Evolutionary conservation across 2,329 filamentous ascomycete species (phyloP), one percentile per base, ranked within the genome.

Genomic region (Fusarium solani-melongenae): DNA sequence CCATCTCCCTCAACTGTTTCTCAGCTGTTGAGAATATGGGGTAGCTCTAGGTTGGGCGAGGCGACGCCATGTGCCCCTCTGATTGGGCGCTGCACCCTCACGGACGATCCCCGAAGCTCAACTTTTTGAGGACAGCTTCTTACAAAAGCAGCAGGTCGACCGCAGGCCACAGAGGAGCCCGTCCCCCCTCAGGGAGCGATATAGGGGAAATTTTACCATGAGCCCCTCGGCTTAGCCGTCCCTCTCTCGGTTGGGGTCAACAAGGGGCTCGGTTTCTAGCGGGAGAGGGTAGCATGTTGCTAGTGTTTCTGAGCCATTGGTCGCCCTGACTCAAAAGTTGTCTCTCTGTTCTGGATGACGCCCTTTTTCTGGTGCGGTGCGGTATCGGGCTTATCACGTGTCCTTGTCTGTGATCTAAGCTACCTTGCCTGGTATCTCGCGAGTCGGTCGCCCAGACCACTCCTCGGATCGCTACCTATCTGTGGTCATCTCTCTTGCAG

Each of bases 351-450:
- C 69, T 73, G 69, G 69, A 76, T 76, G 71, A 71, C 66, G 65
- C 71, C 69, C 64, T 72, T 59, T 55, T 55, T 46, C 67, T 65
- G 66, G 39, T n/a, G 36, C 36, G 71, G 67, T 72, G 75, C 69
- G 62, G 58, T 73, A 68, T 70, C 70, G 73, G 69, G 65, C 67
- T 70, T 69, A 77, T 77, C 76, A 77, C 75, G 73, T 77, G 75
- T 77, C 72, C 64, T 58, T 62, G 62, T 56, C 60, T 64, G 66
- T 64, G 67, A 67, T 65, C 51, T 70, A 15, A 46, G 39, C 71
- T 49, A 67, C 64, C 63, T 56, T 22, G 61, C 49, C 17, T n/a
- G 24, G 46, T 55, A 62, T 46, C 49, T 57, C 39, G 53, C 61
- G 46, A 66, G 27, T 56, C 24, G 36, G 62, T 72, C 60, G 57